These are phyloP conservation scores for Bipolaris gigantea DNA, from an alignment of 2,329 filamentous ascomycete species.

Conservation along the genomic window DNA sequence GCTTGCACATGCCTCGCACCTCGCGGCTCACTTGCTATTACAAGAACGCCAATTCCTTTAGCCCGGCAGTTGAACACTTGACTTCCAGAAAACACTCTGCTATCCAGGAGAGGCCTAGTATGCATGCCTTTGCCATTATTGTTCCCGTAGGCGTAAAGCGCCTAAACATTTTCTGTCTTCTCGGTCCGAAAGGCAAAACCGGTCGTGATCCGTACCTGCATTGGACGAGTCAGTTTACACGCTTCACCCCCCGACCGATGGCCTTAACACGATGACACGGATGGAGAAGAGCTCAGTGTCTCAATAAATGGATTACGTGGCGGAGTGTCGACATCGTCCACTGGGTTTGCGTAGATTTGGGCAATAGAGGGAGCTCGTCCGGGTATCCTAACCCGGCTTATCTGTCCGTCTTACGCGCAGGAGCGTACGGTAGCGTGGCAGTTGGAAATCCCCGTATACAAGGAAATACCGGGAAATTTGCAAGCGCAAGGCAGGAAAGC, in stretches of 20 bases:
- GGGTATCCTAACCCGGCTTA: no score
- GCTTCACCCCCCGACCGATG: neutral
- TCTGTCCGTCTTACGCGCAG: no score
- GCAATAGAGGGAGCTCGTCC: no score
- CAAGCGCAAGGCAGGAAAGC: neutral
- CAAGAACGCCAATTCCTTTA: neutral
- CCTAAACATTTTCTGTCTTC: neutral
- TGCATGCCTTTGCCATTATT: neutral
- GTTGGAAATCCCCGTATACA: no score
- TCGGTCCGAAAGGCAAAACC: neutral
- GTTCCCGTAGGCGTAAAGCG: neutral
- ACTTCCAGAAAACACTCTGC: neutral
- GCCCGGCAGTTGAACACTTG: neutral
- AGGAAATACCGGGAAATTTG: neutral
- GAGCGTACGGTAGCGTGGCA: no score
- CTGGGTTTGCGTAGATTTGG: no score
- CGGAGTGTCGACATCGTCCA: no score
- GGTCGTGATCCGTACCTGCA: neutral
- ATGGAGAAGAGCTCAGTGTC: neutral
- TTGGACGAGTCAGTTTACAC: neutral
- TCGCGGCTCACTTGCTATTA: neutral
- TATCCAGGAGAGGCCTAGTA: neutral
- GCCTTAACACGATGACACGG: neutral
- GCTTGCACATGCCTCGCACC: neutral
- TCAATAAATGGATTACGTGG: neutral